Evolutionary conservation across 495 filamentous ascomycete species (phyloP), one percentile per base, ranked within the genome.

Genomic region (Neurospora intermedia): DNA sequence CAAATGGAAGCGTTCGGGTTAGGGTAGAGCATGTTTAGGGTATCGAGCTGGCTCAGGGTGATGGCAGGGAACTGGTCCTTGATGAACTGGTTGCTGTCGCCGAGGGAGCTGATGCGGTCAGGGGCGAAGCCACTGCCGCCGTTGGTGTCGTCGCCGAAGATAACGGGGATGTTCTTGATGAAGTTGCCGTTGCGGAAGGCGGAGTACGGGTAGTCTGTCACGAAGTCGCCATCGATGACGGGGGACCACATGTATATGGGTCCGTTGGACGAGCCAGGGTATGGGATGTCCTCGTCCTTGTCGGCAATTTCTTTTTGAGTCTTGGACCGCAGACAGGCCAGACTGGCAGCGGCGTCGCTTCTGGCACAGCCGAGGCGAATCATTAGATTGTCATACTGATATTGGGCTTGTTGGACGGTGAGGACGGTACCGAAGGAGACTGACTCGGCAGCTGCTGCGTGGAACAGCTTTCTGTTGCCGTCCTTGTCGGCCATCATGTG

Each of bases 81-180:
- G 43, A 95, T 77, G 78, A 92, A 95, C 11, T 84, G 80, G 69
- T 86, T 81, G 74, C 85, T 85, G 16, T 83, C 75, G 27, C 75
- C 80, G 18, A 86, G 74, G 41, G 81, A 87, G 18, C 81, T 78
- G n/a, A 84, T 83, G 59, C 75, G 79, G 27, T 73, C 76, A 0
- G 91, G 89, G 0, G 87, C 87, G 77, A 93, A 93, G 4, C 84
- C 82, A 0, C 88, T 89, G 62, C 91, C 91, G 80, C 92, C 91
- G 78, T 94, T 89, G 43, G 90, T 91, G 77, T 86, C 87, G 73
- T 91, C 89, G 72, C 91, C 91, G 74, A 88, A 89, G 38, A 94
- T 91, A 13, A 88, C 84, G 4, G 92, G 91, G 8, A 93, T 85
- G 15, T 66, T 66, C 74, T 87, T 88, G 80, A 91, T 82, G 80